phyloP scores from a whole-genome alignment of 139 green algal genomes.

The Coccomyxa sp. region DNA sequence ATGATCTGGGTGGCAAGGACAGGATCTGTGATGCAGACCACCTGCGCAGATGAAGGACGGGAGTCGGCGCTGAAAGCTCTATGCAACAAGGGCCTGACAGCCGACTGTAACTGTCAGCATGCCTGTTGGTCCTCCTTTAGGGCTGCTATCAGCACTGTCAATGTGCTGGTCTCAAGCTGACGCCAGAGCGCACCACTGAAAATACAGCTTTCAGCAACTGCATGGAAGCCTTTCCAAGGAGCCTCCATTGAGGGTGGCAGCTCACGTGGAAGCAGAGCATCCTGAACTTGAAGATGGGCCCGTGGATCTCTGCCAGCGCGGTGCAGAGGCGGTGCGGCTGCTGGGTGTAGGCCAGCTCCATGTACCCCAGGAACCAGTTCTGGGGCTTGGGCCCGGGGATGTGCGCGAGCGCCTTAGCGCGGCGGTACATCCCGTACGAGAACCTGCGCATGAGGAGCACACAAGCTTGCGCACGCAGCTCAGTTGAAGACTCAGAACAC shows the following conservation, averaged over 20 bases:
- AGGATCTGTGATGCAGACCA: conserved; percentile 2
- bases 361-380: too few species aligned
- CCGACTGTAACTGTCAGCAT: not conserved
- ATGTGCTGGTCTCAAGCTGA: not conserved
- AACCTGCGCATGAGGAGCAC: too few species aligned
- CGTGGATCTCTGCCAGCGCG: too few species aligned
- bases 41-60: not conserved
- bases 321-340: too few species aligned
- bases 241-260: not conserved
- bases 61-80: not conserved
- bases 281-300: not conserved
- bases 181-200: not conserved
- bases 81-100: not conserved
- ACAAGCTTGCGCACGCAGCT: too few species aligned
- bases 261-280: conserved; percentile 2
- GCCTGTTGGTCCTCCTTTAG: not conserved
- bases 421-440: too few species aligned
- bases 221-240: not conserved
- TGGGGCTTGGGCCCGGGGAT: too few species aligned
- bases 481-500: too few species aligned
- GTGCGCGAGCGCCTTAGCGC: too few species aligned
- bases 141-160: not conserved
- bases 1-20: not conserved
- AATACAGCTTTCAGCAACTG: not conserved
- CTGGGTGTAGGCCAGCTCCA: too few species aligned